These are phyloP conservation scores for Ophiostoma triangulosporum DNA, from an alignment of 2,329 filamentous ascomycete genomes.

Conservation along the genomic window DNA sequence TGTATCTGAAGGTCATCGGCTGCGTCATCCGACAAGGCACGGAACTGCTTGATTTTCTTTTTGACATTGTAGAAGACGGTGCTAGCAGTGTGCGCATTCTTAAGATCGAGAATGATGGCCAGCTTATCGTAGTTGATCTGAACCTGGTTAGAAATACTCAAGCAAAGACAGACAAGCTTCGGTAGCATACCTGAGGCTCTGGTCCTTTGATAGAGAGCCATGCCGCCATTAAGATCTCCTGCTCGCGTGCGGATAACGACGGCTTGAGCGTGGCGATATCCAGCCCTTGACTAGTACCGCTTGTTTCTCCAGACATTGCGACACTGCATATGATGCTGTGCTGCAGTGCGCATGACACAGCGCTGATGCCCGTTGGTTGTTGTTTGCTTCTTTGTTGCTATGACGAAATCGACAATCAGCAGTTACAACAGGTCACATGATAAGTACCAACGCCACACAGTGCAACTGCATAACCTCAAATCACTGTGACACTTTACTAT, in stretches of 20 bases:
- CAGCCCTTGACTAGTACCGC: background rate
- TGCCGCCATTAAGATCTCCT: constrained; percentile 11
- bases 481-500: too few species aligned
- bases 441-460: background rate
- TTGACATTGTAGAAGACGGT: constrained; percentile 8
- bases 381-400: background rate
- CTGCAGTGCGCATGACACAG: background rate
- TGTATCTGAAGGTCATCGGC: background rate
- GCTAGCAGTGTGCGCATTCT: constrained; percentile 9
- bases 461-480: too few species aligned
- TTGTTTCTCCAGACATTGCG: background rate
- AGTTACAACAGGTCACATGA: too few species aligned
- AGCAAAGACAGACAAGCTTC: background rate
- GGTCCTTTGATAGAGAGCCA: constrained; percentile 12
- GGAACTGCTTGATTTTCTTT: constrained; percentile 10
- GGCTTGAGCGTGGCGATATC: background rate
- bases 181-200: constrained; percentile 7
- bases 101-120: constrained; percentile 7
- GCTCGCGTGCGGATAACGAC: constrained; percentile 5
- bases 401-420: background rate
- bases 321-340: background rate
- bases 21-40: background rate
- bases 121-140: constrained; percentile 11
- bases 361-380: background rate
- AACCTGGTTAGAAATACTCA: background rate